Conservation (phyloP, 495 filamentous ascomycete genomes). For the Podospora fimiseda region DNA sequence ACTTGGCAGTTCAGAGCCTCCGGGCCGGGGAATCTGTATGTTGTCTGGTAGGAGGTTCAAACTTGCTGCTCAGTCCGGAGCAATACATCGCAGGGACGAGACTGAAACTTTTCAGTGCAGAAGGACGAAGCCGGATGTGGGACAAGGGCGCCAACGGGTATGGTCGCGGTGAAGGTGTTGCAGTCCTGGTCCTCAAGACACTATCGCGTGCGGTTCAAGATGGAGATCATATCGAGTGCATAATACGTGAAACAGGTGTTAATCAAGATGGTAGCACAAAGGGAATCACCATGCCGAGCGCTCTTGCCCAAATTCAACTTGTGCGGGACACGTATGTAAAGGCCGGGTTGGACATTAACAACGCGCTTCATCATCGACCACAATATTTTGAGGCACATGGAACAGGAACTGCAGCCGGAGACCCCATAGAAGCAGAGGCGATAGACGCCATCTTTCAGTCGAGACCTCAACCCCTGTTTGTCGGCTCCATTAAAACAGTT, state of each 20-base stretch:
- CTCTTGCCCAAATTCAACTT: constrained; percentile 42
- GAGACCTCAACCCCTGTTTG: constrained; percentile 29
- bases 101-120: constrained; percentile 23
- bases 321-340: constrained; percentile 41
- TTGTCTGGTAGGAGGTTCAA: neutral
- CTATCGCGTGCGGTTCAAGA: constrained; percentile 41
- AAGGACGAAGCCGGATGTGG: constrained; percentile 23
- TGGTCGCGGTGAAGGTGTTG: constrained; percentile 31
- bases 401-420: constrained; percentile 12
- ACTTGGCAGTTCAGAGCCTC: neutral
- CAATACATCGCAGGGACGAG: no score
- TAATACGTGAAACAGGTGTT: constrained; percentile 48
- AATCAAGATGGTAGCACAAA: constrained; percentile 50
- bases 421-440: constrained; percentile 28
- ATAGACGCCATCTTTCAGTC: constrained; percentile 33
- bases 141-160: constrained; percentile 30
- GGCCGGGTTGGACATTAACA: constrained; percentile 36
- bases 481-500: constrained; percentile 51
- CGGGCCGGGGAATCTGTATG: neutral
- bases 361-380: constrained; percentile 20
- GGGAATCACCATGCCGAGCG: constrained; percentile 47
- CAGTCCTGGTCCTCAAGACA: constrained; percentile 41
- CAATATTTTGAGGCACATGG: constrained; percentile 43
- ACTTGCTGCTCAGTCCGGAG: neutral
- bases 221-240: constrained; percentile 49